Evolutionary conservation across 768 basidiomycete species (phyloP).

Genomic region (Lactifluus rugatus): DNA sequence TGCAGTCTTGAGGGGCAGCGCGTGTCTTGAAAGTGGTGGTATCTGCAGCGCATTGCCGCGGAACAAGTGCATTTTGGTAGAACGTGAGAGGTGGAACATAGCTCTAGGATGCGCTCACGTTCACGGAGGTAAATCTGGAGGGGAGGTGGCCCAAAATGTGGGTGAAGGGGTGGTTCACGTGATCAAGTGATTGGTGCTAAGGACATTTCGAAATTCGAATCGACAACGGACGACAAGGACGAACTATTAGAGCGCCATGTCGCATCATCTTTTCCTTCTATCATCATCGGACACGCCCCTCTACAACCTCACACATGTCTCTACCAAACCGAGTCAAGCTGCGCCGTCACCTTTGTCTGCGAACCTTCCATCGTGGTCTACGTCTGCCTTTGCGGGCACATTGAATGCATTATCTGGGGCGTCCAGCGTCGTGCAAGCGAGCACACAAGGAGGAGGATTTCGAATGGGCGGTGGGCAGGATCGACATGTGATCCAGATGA

Average conservation of each 20-base stretch:
- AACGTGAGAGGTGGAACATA: neutral
- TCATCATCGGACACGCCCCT: slow-evolving; percentile 83
- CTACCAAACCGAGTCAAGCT: slow-evolving; percentile 56
- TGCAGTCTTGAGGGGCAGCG: neutral
- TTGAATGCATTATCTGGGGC: slow-evolving; percentile 81
- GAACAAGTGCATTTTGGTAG: neutral
- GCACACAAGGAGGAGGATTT: slow-evolving; percentile 51
- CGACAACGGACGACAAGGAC: neutral
- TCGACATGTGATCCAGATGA: slow-evolving; percentile 96
- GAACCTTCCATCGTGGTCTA: slow-evolving; percentile 84
- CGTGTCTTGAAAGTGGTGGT: neutral
- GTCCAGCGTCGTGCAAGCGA: slow-evolving; percentile 56
- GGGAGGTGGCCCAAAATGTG: neutral
- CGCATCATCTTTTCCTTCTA: slow-evolving; percentile 76
- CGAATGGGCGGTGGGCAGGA: slow-evolving; percentile 76
- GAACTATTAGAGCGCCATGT: slow-evolving; percentile 38
- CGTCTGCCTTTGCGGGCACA: slow-evolving; percentile 84
- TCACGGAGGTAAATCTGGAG: neutral
- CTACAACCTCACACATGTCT: slow-evolving; percentile 75
- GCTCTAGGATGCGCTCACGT: neutral
- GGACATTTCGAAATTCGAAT: too few relatives aligned
- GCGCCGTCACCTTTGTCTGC: slow-evolving; percentile 62
- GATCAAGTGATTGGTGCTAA: neutral
- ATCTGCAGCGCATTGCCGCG: neutral
- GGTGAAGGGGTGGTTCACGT: neutral